phyloP scores from a whole-genome alignment of 164 flowering plant species.

The Vitis rotundifolia region DNA sequence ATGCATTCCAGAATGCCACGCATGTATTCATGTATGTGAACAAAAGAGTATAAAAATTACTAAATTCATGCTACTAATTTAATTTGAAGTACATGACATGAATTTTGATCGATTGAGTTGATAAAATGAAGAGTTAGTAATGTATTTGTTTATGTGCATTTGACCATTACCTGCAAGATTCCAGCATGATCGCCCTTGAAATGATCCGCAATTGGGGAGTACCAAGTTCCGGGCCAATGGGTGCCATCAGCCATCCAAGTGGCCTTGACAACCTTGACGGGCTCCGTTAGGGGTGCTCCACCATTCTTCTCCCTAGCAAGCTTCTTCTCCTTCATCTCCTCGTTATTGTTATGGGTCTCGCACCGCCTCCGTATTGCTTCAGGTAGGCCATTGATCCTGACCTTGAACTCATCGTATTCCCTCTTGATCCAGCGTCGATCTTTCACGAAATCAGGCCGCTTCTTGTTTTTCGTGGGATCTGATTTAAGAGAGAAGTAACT shows the following conservation, averaged over 20 bases:
- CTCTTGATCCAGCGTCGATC: slow-evolving; percentile 78
- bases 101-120: no score
- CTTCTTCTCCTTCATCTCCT: slow-evolving; percentile 51
- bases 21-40: no score
- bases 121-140: no score
- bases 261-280: slow-evolving; percentile 42
- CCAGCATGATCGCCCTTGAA: slow-evolving; percentile 82
- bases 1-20: no score
- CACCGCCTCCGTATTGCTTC: slow-evolving; percentile 52
- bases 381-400: slow-evolving; percentile 74
- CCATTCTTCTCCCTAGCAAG: slow-evolving; percentile 40
- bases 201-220: slow-evolving; percentile 52
- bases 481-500: slow-evolving; percentile 54
- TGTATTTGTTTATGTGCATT: no score
- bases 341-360: slow-evolving; percentile 45
- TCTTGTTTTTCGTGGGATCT: slow-evolving; percentile 78
- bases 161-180: slow-evolving; percentile 51
- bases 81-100: no score
- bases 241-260: slow-evolving; percentile 97
- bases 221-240: slow-evolving; percentile 91
- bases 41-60: no score
- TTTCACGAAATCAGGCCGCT: slow-evolving; percentile 65
- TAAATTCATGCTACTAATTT: no score
- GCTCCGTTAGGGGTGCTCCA: slow-evolving; percentile 34
- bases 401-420: slow-evolving; percentile 87